Base-by-base conservation (phyloP, 2,329 filamentous ascomycete species). In the Clathrospora elynae region DNA sequence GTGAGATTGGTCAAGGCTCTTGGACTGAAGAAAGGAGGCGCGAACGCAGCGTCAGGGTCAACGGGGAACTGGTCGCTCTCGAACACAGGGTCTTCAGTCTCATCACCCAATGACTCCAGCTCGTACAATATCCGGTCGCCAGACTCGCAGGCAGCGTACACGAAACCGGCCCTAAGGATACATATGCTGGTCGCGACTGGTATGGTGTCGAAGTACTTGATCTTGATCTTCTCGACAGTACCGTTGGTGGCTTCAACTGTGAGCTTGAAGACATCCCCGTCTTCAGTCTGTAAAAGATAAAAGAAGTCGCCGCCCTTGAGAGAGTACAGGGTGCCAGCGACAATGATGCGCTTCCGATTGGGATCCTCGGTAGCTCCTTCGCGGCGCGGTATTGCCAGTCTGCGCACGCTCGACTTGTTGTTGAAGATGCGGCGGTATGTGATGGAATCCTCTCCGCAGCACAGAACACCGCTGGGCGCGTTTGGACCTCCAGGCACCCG, bases 131-230 rank as follows among this genome's bases (percentile, higher is more conserved):
- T 84, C 66, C 95, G 88, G 66, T 96, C 93, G 19, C 95, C 93
- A 52, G 87, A 90, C 70, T 99, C 92, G 62, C 88, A 89, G 6
- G 90, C 90, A 38, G 92, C 87, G 62, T 93, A 99, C 8, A 99
- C 79, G 65, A 96, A 99, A 18, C 93, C 95, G 54, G 90, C 96
- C 73, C 96, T 96, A 55, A 99, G 73, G 55, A 99, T 96, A 67
- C 90, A 90, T 30, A 99, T 80, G 64, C 83, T 95, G 0, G 88
- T 85, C 0, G 91, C 90, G 24, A 95, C 78, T 0, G 95, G 92
- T 3, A 96, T 87, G 0, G 93, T 99, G 62, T 99, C 93, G 60
- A 97, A 99, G 71, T 97, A 99, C 69, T 96, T 96, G 72, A 99
- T 88, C 69, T 90, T 93, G 44, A 99, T 75, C 45, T 85, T 80